A percentile compares a stretch with the other conserved stretches of the same genome.
These are phyloP conservation scores for Physaria fendleri DNA, from an alignment of 345 rosid species.

Conservation along the genomic window DNA sequence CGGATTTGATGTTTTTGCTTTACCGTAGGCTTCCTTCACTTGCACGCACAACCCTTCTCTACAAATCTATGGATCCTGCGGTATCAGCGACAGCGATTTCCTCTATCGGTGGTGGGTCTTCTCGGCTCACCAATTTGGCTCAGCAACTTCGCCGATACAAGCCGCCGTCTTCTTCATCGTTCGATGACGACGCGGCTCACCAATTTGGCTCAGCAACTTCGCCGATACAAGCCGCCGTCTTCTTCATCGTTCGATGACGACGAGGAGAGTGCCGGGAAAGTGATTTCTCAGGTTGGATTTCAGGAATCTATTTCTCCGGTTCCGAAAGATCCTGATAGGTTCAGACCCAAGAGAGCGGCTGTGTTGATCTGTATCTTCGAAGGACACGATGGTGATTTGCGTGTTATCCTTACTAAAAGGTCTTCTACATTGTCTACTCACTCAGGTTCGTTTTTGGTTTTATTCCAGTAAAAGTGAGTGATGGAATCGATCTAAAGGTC, in stretches of 20 bases:
- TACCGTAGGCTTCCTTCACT: slow-evolving; percentile 34
- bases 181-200: slow-evolving; percentile 52
- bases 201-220: slow-evolving; percentile 63
- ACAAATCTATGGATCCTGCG: slow-evolving; percentile 41
- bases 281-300: slow-evolving; percentile 77
- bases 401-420: slow-evolving; percentile 82
- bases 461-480: background rate
- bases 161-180: slow-evolving; percentile 42
- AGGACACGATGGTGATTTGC: slow-evolving; percentile 74
- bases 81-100: background rate
- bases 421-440: slow-evolving; percentile 72
- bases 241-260: slow-evolving; percentile 32
- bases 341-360: slow-evolving; percentile 80
- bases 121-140: slow-evolving; percentile 45
- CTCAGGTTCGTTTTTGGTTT: slow-evolving; percentile 39
- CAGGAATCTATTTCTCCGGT: slow-evolving; percentile 60
- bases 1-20: slow-evolving; percentile 34
- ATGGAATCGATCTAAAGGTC: background rate
- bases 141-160: slow-evolving; percentile 73
- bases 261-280: slow-evolving; percentile 54
- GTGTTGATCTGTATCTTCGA: slow-evolving; percentile 83
- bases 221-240: slow-evolving; percentile 59
- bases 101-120: slow-evolving; percentile 28
- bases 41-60: slow-evolving; percentile 11
- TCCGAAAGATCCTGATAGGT: slow-evolving; percentile 39